Percentiles rank a stretch among this genome's conserved stretches.
Conservation (phyloP, 306 rosid species). For the Cucurbita moschata region DNA sequence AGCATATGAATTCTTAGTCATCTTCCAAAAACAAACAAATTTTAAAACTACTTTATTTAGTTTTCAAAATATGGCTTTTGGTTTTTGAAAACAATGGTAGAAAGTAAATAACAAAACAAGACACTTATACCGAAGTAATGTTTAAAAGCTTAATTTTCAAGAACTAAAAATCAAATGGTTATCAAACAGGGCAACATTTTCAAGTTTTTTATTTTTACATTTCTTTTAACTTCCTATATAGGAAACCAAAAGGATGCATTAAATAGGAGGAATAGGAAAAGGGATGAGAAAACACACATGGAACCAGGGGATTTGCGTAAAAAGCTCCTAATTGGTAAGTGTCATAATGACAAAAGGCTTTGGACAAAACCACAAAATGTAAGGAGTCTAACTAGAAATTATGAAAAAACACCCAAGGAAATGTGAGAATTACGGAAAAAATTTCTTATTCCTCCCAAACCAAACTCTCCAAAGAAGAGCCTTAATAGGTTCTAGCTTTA, state of each 20-base stretch:
- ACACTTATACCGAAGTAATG: too few species aligned
- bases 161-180: too few species aligned
- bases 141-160: too few species aligned
- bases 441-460: background rate
- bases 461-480: background rate
- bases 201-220: background rate
- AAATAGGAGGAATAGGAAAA: background rate
- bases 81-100: too few species aligned
- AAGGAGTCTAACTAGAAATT: background rate
- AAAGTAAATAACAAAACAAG: too few species aligned
- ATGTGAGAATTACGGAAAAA: background rate
- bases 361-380: background rate
- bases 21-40: too few species aligned
- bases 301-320: background rate
- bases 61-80: too few species aligned
- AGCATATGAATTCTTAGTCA: too few species aligned
- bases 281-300: background rate
- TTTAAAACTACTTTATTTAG: too few species aligned
- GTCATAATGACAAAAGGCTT: background rate
- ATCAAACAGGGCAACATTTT: background rate
- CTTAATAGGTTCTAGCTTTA: background rate
- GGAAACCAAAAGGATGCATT: background rate
- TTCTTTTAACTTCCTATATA: background rate
- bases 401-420: background rate
- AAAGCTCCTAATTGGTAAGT: background rate